Evolutionary conservation across 1,284 basidiomycete species (phyloP), one percentile per base, ranked within the genome.

Genomic region (Trametes polyzona): DNA sequence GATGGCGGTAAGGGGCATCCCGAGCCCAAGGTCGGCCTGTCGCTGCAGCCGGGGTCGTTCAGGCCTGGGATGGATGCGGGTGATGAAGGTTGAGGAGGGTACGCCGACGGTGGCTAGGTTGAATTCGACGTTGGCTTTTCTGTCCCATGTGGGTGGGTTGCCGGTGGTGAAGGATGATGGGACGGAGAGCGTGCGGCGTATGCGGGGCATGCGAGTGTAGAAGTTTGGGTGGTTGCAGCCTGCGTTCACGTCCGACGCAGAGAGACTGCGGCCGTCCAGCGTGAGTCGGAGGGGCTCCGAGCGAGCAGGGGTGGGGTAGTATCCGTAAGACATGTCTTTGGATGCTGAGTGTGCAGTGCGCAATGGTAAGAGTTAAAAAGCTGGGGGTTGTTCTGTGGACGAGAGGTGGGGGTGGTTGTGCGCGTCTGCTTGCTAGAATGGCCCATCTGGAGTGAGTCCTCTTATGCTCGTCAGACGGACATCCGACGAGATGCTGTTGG

Each of bases 261-360:
- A 8, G 40, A 11, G 17, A 24, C 19, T 8, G 44, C 35, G 29
- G 32, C 19, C 30, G n/a, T n/a, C n/a, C n/a, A n/a, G n/a, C n/a
- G n/a, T n/a, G n/a, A n/a, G n/a, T n/a, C n/a, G n/a, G n/a, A n/a
- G n/a, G 14, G 53, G 53, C 40, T 55, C 53, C 17, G 53, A 48
- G 39, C 53, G 53, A 23, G 53, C 46, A 17, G 53, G 53, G 23
- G 46, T 36, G 46, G 53, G 30, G 24, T n/a, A 36, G 40, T 55
- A 55, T 24, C 40, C 32, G 53, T 48, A 48, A 23, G 30, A 8
- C 53, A 55, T 55, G 16, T 4, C 23, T 14, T 21, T 24, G 21
- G 33, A 9, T 11, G 26, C n/a, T 33, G 19, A 10, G 17, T 19
- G 29, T 30, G 27, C 14, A 37, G 10, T n/a, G 29, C 24, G 21